phyloP scores from a whole-genome alignment of 1,284 basidiomycete species.

The Sporisorium scitamineum region DNA sequence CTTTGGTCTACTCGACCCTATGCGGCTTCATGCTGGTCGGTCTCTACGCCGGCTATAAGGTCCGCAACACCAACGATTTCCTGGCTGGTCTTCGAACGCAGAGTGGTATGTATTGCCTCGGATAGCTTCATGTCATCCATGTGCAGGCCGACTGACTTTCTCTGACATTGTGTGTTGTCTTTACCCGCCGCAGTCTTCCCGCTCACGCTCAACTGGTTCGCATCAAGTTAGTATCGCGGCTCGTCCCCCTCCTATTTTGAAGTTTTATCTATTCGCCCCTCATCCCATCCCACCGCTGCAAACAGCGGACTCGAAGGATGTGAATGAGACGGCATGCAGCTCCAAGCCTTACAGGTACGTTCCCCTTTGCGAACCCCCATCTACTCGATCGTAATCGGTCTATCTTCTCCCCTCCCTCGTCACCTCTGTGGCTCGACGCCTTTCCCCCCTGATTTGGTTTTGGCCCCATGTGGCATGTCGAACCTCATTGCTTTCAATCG shows the following conservation, averaged over 20 bases:
- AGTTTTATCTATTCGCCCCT: constrained; percentile 9
- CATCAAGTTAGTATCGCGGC: constrained; percentile 65
- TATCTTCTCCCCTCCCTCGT: constrained; percentile 11
- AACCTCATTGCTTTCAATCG: background rate
- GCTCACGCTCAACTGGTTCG: constrained; percentile 68
- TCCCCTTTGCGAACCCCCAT: constrained; percentile 25
- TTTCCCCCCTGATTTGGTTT: constrained; percentile 40
- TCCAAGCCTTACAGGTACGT: constrained; percentile 24
- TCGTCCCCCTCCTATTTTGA: constrained; percentile 18
- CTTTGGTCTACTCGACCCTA: constrained; percentile 66
- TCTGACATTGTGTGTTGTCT: background rate
- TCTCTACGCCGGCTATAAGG: constrained; percentile 65
- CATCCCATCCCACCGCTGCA: constrained; percentile 37
- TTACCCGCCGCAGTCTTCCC: constrained; percentile 48
- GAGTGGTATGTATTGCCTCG: constrained; percentile 17
- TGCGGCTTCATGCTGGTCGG: constrained; percentile 67
- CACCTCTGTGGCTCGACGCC: constrained; percentile 36
- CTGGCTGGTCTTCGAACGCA: constrained; percentile 67
- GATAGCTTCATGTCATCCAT: background rate
- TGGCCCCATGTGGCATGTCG: constrained; percentile 26
- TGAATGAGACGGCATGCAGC: constrained; percentile 8
- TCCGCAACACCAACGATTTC: constrained; percentile 65
- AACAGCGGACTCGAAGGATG: constrained; percentile 47
- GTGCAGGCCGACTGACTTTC: background rate
- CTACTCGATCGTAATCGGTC: constrained; percentile 22